Evolutionary conservation across 169 alveolate genomes (phyloP), one percentile per base, ranked within the genome.

Genomic region (Cryptosporidium sp.): DNA sequence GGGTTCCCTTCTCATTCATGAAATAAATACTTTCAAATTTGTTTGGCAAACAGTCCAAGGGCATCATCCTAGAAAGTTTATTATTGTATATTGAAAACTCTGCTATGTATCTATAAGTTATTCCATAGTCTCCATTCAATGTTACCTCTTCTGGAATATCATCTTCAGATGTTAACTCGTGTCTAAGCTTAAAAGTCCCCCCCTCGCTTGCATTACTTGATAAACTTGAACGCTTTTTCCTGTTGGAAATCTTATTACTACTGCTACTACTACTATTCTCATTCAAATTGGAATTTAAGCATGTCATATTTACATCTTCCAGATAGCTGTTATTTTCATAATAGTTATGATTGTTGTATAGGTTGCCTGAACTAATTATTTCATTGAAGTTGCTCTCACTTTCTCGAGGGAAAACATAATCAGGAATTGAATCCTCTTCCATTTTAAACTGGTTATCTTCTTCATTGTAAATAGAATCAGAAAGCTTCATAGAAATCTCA

Each of bases 71-170:
- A 26, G 89, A 80, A 43, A 62, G 39, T 37, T 80, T 80, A 23
- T 59, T 62, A 45, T 80, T 80, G 48, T 80, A 80, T 62, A 80
- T 61, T 12, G 58, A 61, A 62, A 80, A 80, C 48, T 80, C 89
- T 16, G 69, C 75, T 14, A 80, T 80, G 48, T 80, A 80, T 65
- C 89, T 80, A 67, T 65, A 80, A 21, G 37, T 50, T 29, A 80
- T 80, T 2, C 68, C 65, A 5, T 41, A 43, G 37, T 59, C 86
- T 16, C 86, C 86, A 23, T 41, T 52, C 18, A 59, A 35, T 52
- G 86, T 73, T 41, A 73, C 71, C 39, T 73, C 71, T 73, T 73
- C 75, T 18, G 89, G 89, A 29, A 80, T 65, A 14, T 80, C 80
- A 12, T 21, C 55, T 29, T 80, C 89, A 55, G 70, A 37, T 55